phyloP scores from a whole-genome alignment of 352 stramenopile species.

The Pythium graminicola region DNA sequence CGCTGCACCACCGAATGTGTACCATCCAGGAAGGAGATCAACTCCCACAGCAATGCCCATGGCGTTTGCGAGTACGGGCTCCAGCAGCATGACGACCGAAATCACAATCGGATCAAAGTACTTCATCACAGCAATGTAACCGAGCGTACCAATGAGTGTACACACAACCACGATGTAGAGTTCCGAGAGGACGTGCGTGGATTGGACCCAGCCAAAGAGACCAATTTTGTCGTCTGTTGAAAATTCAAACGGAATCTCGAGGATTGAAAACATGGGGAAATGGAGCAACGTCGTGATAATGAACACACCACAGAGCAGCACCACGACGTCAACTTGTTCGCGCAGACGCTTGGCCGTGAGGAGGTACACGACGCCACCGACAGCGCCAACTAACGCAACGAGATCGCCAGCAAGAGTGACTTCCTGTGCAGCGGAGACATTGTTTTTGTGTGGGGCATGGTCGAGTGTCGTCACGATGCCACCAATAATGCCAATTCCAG shows the following conservation, averaged over 20 bases:
- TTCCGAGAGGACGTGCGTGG: slow-evolving; percentile 60
- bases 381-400: slow-evolving; percentile 61
- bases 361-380: slow-evolving; percentile 71
- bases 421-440: slow-evolving; percentile 27
- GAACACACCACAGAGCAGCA: slow-evolving; percentile 64
- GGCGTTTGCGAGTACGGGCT: slow-evolving; percentile 69
- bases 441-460: slow-evolving; percentile 22
- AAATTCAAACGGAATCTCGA: slow-evolving; percentile 61
- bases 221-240: slow-evolving; percentile 64
- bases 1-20: slow-evolving; percentile 56
- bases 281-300: slow-evolving; percentile 57
- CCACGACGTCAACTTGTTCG: slow-evolving; percentile 53
- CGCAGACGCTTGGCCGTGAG: slow-evolving; percentile 66
- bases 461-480: slow-evolving; percentile 70
- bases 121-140: slow-evolving; percentile 86
- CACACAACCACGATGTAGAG: slow-evolving; percentile 84
- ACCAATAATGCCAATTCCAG: slow-evolving; percentile 68
- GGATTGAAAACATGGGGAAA: slow-evolving; percentile 54
- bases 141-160: slow-evolving; percentile 78
- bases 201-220: slow-evolving; percentile 81
- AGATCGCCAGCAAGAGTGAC: slow-evolving; percentile 62
- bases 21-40: slow-evolving; percentile 63
- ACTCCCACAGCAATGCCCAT: slow-evolving; percentile 72
- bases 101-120: slow-evolving; percentile 90
- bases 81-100: slow-evolving; percentile 85